Evolutionary conservation across 2,329 filamentous ascomycete species (phyloP).

Genomic region (Berkeleyomyces basicola): DNA sequence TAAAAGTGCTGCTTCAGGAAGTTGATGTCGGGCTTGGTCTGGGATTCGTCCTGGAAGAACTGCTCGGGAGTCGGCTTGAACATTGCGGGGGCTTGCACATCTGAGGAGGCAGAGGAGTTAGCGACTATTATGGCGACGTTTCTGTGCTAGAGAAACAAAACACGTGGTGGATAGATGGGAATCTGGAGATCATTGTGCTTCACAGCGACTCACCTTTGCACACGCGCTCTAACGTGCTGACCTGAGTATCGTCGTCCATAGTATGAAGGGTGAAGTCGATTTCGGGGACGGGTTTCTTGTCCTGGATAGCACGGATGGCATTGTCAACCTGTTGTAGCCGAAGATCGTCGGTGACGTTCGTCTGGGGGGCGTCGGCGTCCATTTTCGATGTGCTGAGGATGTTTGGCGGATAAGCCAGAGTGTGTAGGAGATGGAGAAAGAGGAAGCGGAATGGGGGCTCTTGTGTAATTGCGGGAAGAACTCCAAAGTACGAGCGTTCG

Average conservation of each 20-base stretch:
- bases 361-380: constrained; percentile 29
- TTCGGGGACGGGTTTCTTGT: constrained; percentile 91
- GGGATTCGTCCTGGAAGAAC: constrained; percentile 78
- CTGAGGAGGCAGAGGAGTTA: constrained; percentile 30
- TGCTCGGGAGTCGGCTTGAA: constrained; percentile 82
- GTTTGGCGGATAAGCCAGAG: constrained; percentile 1
- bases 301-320: constrained; percentile 76
- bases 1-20: constrained; percentile 99
- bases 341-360: constrained; percentile 26
- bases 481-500: not conserved
- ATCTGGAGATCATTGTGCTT: not conserved
- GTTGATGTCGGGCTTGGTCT: constrained; percentile 73
- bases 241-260: constrained; percentile 93
- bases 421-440: not conserved
- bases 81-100: constrained; percentile 95
- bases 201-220: constrained; percentile 65
- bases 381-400: constrained; percentile 19
- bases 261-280: constrained; percentile 98
- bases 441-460: not conserved
- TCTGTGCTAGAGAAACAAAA: not conserved
- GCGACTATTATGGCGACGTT: not conserved
- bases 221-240: constrained; percentile 88
- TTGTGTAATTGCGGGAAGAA: not conserved
- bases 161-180: not conserved
- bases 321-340: constrained; percentile 59